Conservation (phyloP, 1,284 basidiomycete genomes). For the Irpex rosettiformis region DNA sequence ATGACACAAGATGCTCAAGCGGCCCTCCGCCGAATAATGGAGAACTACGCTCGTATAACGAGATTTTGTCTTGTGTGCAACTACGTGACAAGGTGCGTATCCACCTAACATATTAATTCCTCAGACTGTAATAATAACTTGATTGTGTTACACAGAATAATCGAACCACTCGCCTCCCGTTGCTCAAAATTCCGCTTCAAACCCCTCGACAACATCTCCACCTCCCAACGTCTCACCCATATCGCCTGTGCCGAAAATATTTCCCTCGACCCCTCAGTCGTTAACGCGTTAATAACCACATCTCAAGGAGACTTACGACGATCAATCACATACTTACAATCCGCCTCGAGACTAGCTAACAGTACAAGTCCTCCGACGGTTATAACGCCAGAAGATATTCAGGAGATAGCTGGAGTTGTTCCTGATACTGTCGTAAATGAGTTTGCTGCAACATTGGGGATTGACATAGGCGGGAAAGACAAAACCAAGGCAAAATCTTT, state of each 20-base stretch:
- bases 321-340: slow-evolving; percentile 98
- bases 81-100: slow-evolving; percentile 89
- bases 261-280: slow-evolving; percentile 46
- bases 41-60: slow-evolving; percentile 95
- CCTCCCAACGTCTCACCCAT: slow-evolving; percentile 72
- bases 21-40: slow-evolving; percentile 96
- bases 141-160: slow-evolving; percentile 66
- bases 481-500: slow-evolving; percentile 48
- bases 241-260: slow-evolving; percentile 73
- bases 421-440: slow-evolving; percentile 71
- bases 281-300: slow-evolving; percentile 72
- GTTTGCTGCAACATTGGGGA: slow-evolving; percentile 74
- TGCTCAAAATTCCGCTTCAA: slow-evolving; percentile 99
- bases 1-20: slow-evolving; percentile 99
- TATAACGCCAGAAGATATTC: slow-evolving; percentile 76
- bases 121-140: background rate
- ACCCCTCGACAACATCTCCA: slow-evolving; percentile 79
- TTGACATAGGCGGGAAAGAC: slow-evolving; percentile 48
- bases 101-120: background rate
- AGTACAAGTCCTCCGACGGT: slow-evolving; percentile 67
- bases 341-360: slow-evolving; percentile 81
- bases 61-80: slow-evolving; percentile 99
- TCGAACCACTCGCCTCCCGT: slow-evolving; percentile 97
- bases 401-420: slow-evolving; percentile 97
- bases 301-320: slow-evolving; percentile 94